Percentiles rank a stretch among this genome's conserved stretches.
Conservation (phyloP, 2,329 filamentous ascomycete species). For the Botrytis squamosa region DNA sequence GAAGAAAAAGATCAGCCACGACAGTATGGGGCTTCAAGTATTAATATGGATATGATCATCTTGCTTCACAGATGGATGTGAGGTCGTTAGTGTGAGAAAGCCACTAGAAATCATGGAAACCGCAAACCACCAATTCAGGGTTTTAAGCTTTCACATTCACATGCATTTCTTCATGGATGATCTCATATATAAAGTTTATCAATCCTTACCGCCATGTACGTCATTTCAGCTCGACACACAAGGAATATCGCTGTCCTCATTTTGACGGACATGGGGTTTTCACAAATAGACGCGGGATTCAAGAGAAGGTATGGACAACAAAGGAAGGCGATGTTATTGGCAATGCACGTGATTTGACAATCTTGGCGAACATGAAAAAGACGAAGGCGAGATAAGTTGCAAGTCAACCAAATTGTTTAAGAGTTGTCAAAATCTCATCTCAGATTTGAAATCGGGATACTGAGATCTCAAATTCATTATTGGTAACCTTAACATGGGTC, state of each 20-base stretch:
- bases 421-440: neutral
- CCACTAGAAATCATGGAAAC: neutral
- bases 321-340: neutral
- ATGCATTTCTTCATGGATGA: neutral
- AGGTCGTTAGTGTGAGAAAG: neutral
- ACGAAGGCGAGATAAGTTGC: neutral
- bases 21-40: neutral
- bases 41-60: slow-evolving; percentile 15
- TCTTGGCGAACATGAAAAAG: neutral
- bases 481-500: no score
- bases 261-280: neutral
- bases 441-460: neutral
- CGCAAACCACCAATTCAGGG: neutral
- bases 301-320: neutral
- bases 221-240: neutral
- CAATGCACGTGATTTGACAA: neutral
- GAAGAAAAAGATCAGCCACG: neutral
- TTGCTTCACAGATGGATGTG: neutral
- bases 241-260: neutral
- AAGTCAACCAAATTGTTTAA: neutral
- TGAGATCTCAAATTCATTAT: no score
- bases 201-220: slow-evolving; percentile 6
- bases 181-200: neutral
- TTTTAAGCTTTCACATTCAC: slow-evolving; percentile 6
- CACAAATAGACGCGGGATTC: neutral